Conservation (phyloP, 2,329 filamentous ascomycete genomes). For the Exophiala sp. region DNA sequence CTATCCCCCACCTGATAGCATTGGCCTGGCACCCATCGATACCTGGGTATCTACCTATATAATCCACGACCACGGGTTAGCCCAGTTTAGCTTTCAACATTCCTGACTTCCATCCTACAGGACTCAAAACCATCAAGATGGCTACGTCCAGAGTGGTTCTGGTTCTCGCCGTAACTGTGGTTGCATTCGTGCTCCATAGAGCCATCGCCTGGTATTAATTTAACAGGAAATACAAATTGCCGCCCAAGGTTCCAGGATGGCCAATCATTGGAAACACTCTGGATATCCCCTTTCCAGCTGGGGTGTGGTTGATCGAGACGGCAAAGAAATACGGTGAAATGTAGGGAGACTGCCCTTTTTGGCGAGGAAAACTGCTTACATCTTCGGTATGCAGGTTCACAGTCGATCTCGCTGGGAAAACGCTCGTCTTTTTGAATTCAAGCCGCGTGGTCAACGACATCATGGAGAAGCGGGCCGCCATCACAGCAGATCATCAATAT, state of each 20-base stretch:
- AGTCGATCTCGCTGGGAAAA: conserved; percentile 7
- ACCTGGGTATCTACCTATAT: neutral
- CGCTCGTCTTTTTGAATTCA: conserved; percentile 8
- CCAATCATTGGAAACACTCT: conserved; percentile 1
- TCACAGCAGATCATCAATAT: neutral
- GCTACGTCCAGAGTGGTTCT: neutral
- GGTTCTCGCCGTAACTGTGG: neutral
- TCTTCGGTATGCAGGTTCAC: neutral
- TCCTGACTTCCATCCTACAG: neutral
- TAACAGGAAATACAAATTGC: neutral
- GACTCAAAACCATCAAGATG: neutral
- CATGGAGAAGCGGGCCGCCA: neutral
- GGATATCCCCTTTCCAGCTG: neutral
- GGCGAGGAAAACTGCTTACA: too few species aligned
- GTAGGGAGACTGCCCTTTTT: neutral
- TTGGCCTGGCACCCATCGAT: neutral
- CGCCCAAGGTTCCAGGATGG: neutral
- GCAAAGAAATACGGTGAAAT: conserved; percentile 5
- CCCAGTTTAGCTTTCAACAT: neutral
- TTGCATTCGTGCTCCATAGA: neutral
- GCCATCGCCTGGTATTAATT: neutral
- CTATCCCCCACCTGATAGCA: neutral
- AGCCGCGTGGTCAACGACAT: conserved; percentile 23
- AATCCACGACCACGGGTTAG: neutral
- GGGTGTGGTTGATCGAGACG: neutral